These are phyloP conservation scores for Lactarius deliciosus DNA, from an alignment of 768 basidiomycete genomes.

Conservation along the genomic window DNA sequence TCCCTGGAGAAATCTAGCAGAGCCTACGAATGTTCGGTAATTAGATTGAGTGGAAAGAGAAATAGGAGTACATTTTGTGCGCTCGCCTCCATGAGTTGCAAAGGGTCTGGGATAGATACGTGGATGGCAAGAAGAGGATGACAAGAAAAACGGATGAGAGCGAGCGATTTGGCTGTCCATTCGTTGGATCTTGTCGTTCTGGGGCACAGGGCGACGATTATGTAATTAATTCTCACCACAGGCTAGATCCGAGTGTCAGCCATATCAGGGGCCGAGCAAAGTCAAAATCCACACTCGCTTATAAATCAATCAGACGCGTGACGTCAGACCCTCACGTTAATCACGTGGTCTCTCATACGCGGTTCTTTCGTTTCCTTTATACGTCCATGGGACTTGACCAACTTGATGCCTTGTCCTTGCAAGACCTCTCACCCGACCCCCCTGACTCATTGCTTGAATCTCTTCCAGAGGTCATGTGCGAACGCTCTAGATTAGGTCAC, in stretches of 20 bases:
- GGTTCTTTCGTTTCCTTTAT: too few species aligned
- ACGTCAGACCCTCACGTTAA: conserved; percentile 24
- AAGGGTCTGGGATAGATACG: conserved; percentile 9
- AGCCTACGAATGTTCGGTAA: conserved; percentile 46
- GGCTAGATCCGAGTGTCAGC: background rate
- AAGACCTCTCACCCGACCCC: background rate
- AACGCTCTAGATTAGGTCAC: background rate
- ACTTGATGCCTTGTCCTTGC: background rate
- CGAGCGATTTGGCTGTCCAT: conserved; percentile 16
- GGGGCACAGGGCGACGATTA: conserved; percentile 28
- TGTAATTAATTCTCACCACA: conserved; percentile 23
- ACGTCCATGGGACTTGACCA: background rate
- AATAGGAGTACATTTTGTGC: background rate
- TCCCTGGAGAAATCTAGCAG: conserved; percentile 92
- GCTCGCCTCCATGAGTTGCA: conserved; percentile 20
- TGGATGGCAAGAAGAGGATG: background rate
- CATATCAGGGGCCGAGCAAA: background rate
- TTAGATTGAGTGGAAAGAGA: conserved; percentile 4
- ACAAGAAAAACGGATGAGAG: conserved; percentile 9
- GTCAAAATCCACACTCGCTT: background rate
- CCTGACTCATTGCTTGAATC: conserved; percentile 6
- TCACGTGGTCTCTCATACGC: conserved; percentile 17
- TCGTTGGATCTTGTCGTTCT: conserved; percentile 25
- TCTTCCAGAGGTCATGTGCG: conserved; percentile 25
- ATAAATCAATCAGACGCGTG: conserved; percentile 15